A percentile compares a stretch with the other conserved stretches of the same genome.
Evolutionary conservation across 164 flowering plant species (phyloP).

Genomic region (Stephania japonica): DNA sequence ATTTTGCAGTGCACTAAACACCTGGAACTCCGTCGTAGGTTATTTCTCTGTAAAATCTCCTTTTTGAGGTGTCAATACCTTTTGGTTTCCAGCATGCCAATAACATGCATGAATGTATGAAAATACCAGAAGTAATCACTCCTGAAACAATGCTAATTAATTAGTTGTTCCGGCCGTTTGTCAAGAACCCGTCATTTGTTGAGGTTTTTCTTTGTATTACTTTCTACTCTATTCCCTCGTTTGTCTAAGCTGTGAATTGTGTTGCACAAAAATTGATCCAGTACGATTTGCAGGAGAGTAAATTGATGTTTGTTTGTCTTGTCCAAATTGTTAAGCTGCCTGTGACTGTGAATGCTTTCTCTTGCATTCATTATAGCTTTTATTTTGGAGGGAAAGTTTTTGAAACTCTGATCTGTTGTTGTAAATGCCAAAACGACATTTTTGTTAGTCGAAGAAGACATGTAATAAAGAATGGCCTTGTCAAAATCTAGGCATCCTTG

Average conservation of each 20-base stretch:
- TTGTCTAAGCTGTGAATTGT: neutral
- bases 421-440: neutral
- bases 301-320: neutral
- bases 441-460: neutral
- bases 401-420: neutral
- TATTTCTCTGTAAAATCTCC: neutral
- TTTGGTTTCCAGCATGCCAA: neutral
- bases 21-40: neutral
- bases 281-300: neutral
- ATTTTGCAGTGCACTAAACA: constrained; percentile 3
- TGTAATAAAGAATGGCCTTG: neutral
- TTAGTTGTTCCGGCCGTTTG: neutral
- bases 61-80: neutral
- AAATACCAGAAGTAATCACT: neutral
- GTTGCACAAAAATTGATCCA: neutral
- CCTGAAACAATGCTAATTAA: neutral
- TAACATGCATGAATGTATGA: neutral
- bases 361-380: neutral
- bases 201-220: neutral
- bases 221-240: neutral
- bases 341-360: neutral
- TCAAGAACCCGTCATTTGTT: neutral
- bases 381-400: neutral
- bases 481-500: neutral
- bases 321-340: no score